Evolutionary conservation across 495 filamentous ascomycete genomes (phyloP).

Genomic region (Astrocystis sublimbata): DNA sequence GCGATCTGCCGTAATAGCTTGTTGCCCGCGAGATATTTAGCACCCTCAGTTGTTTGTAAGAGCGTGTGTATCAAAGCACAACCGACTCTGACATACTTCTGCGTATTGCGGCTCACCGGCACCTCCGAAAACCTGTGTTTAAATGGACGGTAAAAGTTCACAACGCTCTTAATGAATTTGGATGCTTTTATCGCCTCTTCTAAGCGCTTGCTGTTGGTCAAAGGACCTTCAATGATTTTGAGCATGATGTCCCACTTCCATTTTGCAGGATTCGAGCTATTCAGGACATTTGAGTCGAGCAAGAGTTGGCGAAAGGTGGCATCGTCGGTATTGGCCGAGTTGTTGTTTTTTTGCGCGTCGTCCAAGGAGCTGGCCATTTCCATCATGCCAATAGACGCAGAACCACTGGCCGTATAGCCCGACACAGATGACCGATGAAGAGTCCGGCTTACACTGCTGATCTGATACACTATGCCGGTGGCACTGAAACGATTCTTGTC

Average conservation of each 20-base stretch:
- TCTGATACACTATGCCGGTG: slow-evolving; percentile 89
- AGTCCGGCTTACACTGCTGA: slow-evolving; percentile 94
- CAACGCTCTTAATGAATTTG: slow-evolving; percentile 91
- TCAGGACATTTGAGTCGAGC: slow-evolving; percentile 83
- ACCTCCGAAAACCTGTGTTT: slow-evolving; percentile 91
- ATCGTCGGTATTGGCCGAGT: slow-evolving; percentile 79
- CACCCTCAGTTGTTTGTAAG: slow-evolving; percentile 80
- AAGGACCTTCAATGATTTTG: slow-evolving; percentile 86
- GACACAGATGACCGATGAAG: slow-evolving; percentile 73
- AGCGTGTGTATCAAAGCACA: slow-evolving; percentile 85
- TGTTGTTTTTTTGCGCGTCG: slow-evolving; percentile 71
- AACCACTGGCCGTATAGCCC: slow-evolving; percentile 36
- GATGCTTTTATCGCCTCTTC: slow-evolving; percentile 93
- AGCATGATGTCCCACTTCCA: slow-evolving; percentile 97
- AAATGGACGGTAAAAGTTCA: slow-evolving; percentile 95
- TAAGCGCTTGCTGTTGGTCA: slow-evolving; percentile 87
- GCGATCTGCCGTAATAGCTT: slow-evolving; percentile 92
- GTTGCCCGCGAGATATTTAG: slow-evolving; percentile 81
- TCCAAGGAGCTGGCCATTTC: slow-evolving; percentile 45
- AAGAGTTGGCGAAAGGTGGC: slow-evolving; percentile 80
- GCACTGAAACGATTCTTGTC: slow-evolving; percentile 74
- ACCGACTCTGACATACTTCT: slow-evolving; percentile 88
- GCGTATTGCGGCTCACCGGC: slow-evolving; percentile 84
- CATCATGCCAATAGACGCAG: slow-evolving; percentile 39
- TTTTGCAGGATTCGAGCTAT: slow-evolving; percentile 81